phyloP scores from a whole-genome alignment of 1,284 basidiomycete species.

The Peniophora sp. region DNA sequence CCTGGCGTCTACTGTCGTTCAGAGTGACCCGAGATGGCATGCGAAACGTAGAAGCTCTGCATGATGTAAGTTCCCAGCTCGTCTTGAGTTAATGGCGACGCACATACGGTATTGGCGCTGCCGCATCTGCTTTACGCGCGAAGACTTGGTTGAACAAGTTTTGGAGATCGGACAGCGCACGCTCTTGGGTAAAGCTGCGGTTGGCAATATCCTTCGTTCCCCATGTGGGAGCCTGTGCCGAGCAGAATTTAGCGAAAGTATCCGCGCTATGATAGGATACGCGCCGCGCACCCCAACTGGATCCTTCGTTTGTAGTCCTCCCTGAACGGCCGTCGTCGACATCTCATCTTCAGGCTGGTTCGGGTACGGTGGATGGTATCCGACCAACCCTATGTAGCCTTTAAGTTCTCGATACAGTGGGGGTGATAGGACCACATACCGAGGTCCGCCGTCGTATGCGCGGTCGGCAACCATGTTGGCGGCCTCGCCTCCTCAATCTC shows the following conservation, averaged over 20 bases:
- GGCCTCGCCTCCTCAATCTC: constrained; percentile 61
- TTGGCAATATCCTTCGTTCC: constrained; percentile 50
- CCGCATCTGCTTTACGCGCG: constrained; percentile 46
- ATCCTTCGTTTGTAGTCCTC: constrained; percentile 59
- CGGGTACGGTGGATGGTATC: constrained; percentile 79
- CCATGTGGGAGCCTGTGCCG: constrained; percentile 53
- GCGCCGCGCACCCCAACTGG: constrained; percentile 50
- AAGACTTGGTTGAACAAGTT: constrained; percentile 79
- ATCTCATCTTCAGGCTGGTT: constrained; percentile 83
- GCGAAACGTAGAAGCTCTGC: constrained; percentile 72
- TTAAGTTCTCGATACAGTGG: constrained; percentile 3
- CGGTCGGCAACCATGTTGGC: constrained; percentile 61
- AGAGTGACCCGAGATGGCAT: constrained; percentile 85
- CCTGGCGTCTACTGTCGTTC: constrained; percentile 81
- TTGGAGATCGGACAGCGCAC: constrained; percentile 63
- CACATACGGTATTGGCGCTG: constrained; percentile 55
- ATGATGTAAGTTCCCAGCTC: not conserved
- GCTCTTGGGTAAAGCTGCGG: constrained; percentile 39
- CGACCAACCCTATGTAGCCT: constrained; percentile 62
- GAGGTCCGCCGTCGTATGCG: constrained; percentile 59
- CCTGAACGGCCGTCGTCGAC: constrained; percentile 71
- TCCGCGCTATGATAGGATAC: not conserved
- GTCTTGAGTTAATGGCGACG: not conserved
- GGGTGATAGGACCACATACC: constrained; percentile 29
- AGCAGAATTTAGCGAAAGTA: constrained; percentile 4